Conservation (phyloP, 148 eudicot genomes). For the Polygonum aviculare region DNA sequence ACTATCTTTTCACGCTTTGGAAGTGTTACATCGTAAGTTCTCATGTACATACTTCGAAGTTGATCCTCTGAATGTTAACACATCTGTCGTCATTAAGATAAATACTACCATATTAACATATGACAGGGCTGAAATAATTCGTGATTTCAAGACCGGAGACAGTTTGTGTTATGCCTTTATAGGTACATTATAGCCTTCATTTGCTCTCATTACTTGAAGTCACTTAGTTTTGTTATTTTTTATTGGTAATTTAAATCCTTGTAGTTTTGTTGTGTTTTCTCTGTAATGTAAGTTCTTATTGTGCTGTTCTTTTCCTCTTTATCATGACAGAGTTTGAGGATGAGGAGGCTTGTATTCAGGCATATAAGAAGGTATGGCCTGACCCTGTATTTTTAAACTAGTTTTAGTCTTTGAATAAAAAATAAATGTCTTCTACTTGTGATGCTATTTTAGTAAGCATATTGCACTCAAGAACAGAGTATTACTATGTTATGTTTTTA, state of each 20-base stretch:
- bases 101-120: background rate
- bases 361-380: constrained; percentile 70
- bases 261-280: background rate
- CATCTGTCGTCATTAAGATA: background rate
- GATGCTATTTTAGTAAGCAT: background rate
- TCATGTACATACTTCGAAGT: background rate
- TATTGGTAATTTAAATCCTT: no score
- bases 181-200: constrained; percentile 32
- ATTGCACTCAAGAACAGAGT: background rate
- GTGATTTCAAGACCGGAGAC: constrained; percentile 91
- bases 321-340: constrained; percentile 63
- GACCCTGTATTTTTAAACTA: background rate
- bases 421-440: background rate
- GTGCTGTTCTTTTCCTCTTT: background rate
- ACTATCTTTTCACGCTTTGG: constrained; percentile 95
- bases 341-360: constrained; percentile 75
- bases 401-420: background rate
- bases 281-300: background rate
- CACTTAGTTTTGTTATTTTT: background rate
- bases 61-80: constrained; percentile 11
- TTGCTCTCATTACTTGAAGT: background rate
- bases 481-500: background rate
- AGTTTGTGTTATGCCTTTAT: constrained; percentile 97
- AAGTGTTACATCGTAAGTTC: constrained; percentile 76
- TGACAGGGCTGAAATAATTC: constrained; percentile 80